Base-by-base conservation (phyloP, 495 filamentous ascomycete species). In the Podospora sp. region DNA sequence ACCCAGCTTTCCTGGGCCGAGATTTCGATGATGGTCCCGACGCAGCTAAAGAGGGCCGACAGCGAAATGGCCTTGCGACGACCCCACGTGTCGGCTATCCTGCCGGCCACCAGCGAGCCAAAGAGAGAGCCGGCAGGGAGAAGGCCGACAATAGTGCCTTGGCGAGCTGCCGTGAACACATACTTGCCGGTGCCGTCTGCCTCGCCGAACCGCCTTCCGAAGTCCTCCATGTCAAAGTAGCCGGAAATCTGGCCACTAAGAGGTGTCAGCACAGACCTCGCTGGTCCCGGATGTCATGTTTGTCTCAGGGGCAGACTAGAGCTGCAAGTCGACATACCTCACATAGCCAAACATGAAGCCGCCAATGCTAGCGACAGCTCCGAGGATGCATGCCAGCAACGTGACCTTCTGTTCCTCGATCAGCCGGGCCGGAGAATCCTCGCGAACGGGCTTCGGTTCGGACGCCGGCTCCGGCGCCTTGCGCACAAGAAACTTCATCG, bases 311-410 rank as follows among this genome's bases (percentile, higher is more conserved):
- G 21, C 35, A 16, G 27, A 53, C 40, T n/a, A 55, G 1, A 51
- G 69, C 60, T 73, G 69, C 14, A 36, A 35, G 4, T n/a, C 4
- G 20, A 63, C 81, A 69, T 76, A 89, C 90, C 63, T 90, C 61
- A 82, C 88, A 76, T 92, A 92, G 68, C 91, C 91, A 69, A 92
- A 92, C 77, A 92, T 90, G 79, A 93, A 91, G 66, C 91, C 90
- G 73, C 91, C 90, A 81, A 93, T 91, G 22, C 89, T 84, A 62
- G 85, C 82, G 53, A 84, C 77, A 26, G 69, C 63, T 8, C 82
- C 82, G 52, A 84, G 72, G 40, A 79, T 72, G 61, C 77, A 49
- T 12, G 83, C 77, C 2, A 79, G 52, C 29, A 73, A 56, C 20
- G 81, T 84, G 58, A 83, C 61, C 65, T 63, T 76, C 46, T 75